Base-by-base conservation (phyloP, 768 basidiomycete genomes). In the Lepiota brunneoincarnata region DNA sequence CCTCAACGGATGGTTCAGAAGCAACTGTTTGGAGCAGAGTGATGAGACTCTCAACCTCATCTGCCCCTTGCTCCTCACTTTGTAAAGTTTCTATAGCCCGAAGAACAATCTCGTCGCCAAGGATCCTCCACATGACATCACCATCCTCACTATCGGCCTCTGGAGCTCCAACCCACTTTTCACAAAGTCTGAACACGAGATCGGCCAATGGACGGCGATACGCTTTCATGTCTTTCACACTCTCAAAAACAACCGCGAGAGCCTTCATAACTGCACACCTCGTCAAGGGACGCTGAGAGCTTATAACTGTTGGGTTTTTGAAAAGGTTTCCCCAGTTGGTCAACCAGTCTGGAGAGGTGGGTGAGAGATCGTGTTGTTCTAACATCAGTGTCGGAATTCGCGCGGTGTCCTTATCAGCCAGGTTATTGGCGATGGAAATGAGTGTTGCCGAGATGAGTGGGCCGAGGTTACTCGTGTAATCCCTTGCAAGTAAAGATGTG, bases 261-360 rank as follows among this genome's bases (percentile, higher is more conserved):
- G 79, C 72, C 17, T 77, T 72, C 74, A 89, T 79, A 48, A 84
- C 71, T 15, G 80, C 79, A 35, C 71, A 62, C 18, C 85, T 72
- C 2, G 89, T 87, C 15, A 75, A 55, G 0, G 83, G 81, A 14
- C 82, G 66, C n/a, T 64, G 56, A 2, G 66, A 59, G 49, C 72
- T 69, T 56, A 82, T 64, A 17, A 83, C 67, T 0, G 68, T 70
- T 14, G 75, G 64, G 55, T 82, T 82, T n/a, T 67, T 69, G 12
- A 89, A 64, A 5, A 90, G 69, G 35, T 60, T 74, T 35, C 73
- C 65, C 89, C 89, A 91, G 62, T 86, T 84, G 15, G 69, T 69
- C 23, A 91, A 66, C 89, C 89, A 92, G 4, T 82, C 77, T 0
- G 84, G 81, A 1, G 84, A 83, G 10, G 86, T 86, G 1, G 89